Conservation (phyloP, 768 basidiomycete species). For the Lactarius sp. region DNA sequence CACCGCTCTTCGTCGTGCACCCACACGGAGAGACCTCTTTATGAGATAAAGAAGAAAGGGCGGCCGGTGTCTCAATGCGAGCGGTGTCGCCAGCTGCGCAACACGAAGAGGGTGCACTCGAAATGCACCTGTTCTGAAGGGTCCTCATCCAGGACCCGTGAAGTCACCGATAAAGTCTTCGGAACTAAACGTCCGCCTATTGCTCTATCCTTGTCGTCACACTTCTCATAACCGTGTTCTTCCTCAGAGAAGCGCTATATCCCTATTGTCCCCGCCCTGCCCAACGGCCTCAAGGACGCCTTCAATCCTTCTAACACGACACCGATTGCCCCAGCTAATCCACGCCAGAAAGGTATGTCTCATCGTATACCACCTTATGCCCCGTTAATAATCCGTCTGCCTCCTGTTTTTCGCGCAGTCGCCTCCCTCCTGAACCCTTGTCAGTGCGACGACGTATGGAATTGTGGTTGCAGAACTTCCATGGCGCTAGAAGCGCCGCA, state of each 20-base stretch:
- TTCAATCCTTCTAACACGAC: slow-evolving; percentile 2
- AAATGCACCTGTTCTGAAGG: slow-evolving; percentile 26
- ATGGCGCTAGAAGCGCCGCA: not conserved
- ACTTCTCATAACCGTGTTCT: not conserved
- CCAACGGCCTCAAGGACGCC: slow-evolving; percentile 26
- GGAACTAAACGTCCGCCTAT: slow-evolving; percentile 26
- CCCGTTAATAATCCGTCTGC: not conserved
- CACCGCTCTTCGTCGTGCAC: slow-evolving; percentile 27
- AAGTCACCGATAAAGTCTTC: slow-evolving; percentile 21
- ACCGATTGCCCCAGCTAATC: slow-evolving; percentile 16
- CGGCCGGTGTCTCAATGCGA: slow-evolving; percentile 27
- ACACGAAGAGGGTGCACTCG: slow-evolving; percentile 24
- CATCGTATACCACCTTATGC: not conserved
- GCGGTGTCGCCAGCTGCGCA: slow-evolving; percentile 25
- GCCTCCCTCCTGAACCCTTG: slow-evolving; percentile 25
- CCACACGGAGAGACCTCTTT: slow-evolving; percentile 26
- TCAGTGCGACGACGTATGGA: slow-evolving; percentile 21
- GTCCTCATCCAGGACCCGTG: slow-evolving; percentile 3
- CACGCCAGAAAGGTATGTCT: slow-evolving; percentile 23
- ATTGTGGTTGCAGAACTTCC: slow-evolving; percentile 16
- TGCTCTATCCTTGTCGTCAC: not conserved
- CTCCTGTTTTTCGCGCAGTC: slow-evolving; percentile 9
- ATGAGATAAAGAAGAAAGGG: slow-evolving; percentile 27
- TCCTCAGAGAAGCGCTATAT: slow-evolving; percentile 26
- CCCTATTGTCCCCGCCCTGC: slow-evolving; percentile 25